Evolutionary conservation across 164 flowering plant genomes (phyloP), one percentile per base, ranked within the genome.

Genomic region (Magnolia kwangsiensis): DNA sequence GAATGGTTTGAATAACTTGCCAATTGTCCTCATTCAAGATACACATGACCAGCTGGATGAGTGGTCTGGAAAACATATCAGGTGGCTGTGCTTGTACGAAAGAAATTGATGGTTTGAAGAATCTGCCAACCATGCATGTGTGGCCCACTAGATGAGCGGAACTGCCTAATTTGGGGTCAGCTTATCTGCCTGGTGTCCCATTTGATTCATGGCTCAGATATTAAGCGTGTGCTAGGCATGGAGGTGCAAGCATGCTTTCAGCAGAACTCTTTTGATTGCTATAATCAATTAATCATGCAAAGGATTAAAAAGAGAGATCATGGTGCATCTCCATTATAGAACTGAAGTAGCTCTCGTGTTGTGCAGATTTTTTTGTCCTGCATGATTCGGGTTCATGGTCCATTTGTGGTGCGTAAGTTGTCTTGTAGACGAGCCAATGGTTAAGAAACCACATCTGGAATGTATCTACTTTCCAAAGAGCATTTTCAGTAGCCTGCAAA

Each of bases 341-440:
- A 83, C 95, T 90, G 90, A 89, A 87, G 78, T 81, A 74, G 87
- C 86, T 89, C 79, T 86, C 83, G 79, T 91, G 85, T 89, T 85
- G 87, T 81, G 97, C 98, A 94, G 98, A 94, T 94, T 84, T 87
- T 83, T 88, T 88, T 75, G 80, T 77, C 81, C 83, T 84, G 88
- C 68, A 86, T 90, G 88, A 87, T 82, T 81, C 76, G 81, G 85
- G 80, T 81, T 76, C 83, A 37, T 37, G 45, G 45, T 37, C 45
- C 45, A 37, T 37, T 37, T 4, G 45, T 5, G 45, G 45, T 37
- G 7, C 45, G 7, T 37, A 37, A 37, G 6, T 37, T 37, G 4
- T 37, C 45, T 37, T 37, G 45, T 37, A 37, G 45, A 37, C 45
- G 45, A 37, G 2, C 45, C 7, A 37, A 37, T 37, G 45, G 45